Percentiles rank a stretch among this genome's conserved stretches.
Conservation (phyloP, 306 rosid genomes). For the Trichosanthes cucumerina region DNA sequence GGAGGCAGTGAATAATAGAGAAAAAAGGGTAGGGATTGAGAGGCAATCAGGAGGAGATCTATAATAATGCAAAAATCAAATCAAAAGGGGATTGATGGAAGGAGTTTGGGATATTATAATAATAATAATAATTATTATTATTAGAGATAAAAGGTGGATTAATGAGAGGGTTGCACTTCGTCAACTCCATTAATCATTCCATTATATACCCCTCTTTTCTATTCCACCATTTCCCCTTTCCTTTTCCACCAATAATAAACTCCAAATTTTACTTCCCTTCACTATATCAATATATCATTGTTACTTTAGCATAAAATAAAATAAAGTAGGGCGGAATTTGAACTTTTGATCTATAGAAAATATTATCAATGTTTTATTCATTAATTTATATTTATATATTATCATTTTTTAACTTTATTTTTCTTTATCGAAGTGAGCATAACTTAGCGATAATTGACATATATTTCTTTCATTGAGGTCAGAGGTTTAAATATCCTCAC, state of each 20-base stretch:
- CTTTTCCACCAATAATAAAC: background rate
- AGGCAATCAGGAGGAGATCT: background rate
- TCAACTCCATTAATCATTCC: conserved; percentile 2
- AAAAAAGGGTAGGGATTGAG: background rate
- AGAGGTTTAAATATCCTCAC: no score
- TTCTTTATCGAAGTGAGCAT: no score
- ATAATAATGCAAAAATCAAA: conserved; percentile 1
- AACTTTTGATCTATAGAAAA: no score
- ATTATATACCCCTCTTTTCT: background rate
- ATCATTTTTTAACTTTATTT: no score
- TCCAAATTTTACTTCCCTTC: background rate
- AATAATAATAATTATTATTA: background rate
- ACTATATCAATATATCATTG: background rate
- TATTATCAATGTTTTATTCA: no score
- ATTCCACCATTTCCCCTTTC: background rate
- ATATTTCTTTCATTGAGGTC: no score
- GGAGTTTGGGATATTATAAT: background rate
- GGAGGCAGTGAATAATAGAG: background rate
- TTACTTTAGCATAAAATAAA: background rate
- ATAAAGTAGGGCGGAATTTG: no score
- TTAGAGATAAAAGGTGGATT: conserved; percentile 5
- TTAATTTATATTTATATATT: no score
- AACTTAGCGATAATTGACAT: no score
- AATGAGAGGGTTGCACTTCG: background rate
- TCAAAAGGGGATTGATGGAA: background rate